Base-by-base conservation (phyloP, 2,329 filamentous ascomycete genomes). In the Talaromyces sp. region DNA sequence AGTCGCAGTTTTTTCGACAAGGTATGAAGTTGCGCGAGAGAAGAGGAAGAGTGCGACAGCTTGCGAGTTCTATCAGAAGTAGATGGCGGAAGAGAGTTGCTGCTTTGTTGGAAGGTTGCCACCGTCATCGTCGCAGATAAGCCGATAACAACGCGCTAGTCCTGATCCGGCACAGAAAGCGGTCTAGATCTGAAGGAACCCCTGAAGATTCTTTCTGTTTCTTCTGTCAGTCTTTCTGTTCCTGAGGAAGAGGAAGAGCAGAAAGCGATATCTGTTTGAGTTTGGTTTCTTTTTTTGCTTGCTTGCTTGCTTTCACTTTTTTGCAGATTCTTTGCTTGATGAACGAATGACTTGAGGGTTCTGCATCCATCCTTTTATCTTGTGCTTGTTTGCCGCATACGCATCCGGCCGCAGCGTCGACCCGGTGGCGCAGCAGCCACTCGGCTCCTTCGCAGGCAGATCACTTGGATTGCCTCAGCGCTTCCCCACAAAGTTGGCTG, bases 401-500 rank as follows among this genome's bases (percentile, higher is more conserved):
- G 37, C 58, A 45, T 27, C 31, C 27, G 7, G 24, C 57, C 31
- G 39, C 41, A 50, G 45, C 19, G 43, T 33, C 19, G 27, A 31
- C 24, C 22, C 43, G 16, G 41, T 35, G 59, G 41, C 59, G 41
- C 45, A 50, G 59, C 45, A 52, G 49, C 49, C 49, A 52, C 31
- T 47, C 41, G 57, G 24, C 37, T 31, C 3, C 57, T 60, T 31
- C 39, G 47, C 61, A 43, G 52, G 52, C 31, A 56, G 52, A 56
- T 56, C 52, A 37, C 31, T 37, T 22, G 33, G 33, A 39, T 41
- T 19, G 54, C 16, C 41, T 58, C 37, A 57, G 31, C 52, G 7
- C 35, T 31, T 41, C 62, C 58, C 63, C 63, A 56, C 63, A 65
- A 65, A 60, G 7, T 43, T 59, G 63, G 63, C 63, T 65, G 62